Conservation (phyloP, 192 early-diverging fungal species). For the Kickxella alabastrina region DNA sequence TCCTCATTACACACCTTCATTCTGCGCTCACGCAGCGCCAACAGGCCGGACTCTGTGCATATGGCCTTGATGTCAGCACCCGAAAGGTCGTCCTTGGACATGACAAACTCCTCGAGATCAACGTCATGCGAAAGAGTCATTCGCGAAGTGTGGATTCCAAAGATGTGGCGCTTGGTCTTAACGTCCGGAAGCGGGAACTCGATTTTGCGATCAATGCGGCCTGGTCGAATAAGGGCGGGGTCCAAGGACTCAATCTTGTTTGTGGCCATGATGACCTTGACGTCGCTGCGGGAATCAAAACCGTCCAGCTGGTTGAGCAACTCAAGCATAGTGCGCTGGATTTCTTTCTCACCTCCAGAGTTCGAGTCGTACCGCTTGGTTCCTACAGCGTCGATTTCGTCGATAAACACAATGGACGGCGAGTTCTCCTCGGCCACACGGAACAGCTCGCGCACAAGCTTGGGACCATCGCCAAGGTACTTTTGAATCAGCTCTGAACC, state of each 20-base stretch:
- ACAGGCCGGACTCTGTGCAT: slow-evolving; percentile 97
- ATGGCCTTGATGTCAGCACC: slow-evolving; percentile 99
- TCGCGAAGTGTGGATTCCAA: slow-evolving; percentile 88
- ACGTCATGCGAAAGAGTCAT: slow-evolving; percentile 97
- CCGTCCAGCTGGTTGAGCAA: slow-evolving; percentile 97
- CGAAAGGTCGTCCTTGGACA: slow-evolving; percentile 98
- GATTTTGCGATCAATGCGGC: slow-evolving; percentile 98
- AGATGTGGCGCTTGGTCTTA: slow-evolving; percentile 96
- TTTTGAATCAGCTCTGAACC: slow-evolving; percentile 99
- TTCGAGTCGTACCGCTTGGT: slow-evolving; percentile 96
- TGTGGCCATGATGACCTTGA: slow-evolving; percentile 99
- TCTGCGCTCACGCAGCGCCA: slow-evolving; percentile 94
- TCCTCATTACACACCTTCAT: slow-evolving; percentile 99
- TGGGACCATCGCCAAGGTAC: slow-evolving; percentile 97
- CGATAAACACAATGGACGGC: slow-evolving; percentile 98
- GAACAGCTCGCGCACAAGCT: slow-evolving; percentile 96
- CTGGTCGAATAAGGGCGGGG: slow-evolving; percentile 93
- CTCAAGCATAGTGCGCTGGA: slow-evolving; percentile 97
- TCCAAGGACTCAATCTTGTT: slow-evolving; percentile 97
- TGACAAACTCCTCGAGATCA: slow-evolving; percentile 97
- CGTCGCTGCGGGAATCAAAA: slow-evolving; percentile 91
- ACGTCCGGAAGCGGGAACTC: slow-evolving; percentile 98
- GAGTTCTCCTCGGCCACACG: slow-evolving; percentile 93
- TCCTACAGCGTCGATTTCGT: slow-evolving; percentile 98
- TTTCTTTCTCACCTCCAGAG: slow-evolving; percentile 93